A percentile compares a stretch with the other conserved stretches of the same genome.
phyloP scores from a whole-genome alignment of 2,329 filamentous ascomycete genomes.

The Grosmannia serpens region DNA sequence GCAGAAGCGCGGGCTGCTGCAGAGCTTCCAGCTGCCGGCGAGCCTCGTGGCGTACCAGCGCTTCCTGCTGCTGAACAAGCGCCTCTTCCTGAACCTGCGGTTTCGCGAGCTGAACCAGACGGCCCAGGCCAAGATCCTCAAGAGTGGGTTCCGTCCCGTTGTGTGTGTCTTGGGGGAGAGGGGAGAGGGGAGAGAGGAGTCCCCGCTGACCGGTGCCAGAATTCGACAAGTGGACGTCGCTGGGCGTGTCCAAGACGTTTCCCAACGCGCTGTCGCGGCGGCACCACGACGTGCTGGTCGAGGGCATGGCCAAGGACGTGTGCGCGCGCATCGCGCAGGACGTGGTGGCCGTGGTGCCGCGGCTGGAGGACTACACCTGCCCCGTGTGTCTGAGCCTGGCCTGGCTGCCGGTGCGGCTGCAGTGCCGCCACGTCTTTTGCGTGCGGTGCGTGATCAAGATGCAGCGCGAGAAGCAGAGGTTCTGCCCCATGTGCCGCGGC shows the following conservation, averaged over 20 bases:
- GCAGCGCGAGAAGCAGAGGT: slow-evolving; percentile 54
- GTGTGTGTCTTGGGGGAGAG: too few species aligned
- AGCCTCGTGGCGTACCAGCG: slow-evolving; percentile 53
- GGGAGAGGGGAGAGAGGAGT: too few species aligned
- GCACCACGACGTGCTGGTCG: slow-evolving; percentile 51
- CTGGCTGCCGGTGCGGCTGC: slow-evolving; percentile 70
- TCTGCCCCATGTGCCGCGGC: slow-evolving; percentile 67
- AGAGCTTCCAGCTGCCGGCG: slow-evolving; percentile 52
- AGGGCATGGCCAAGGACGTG: slow-evolving; percentile 61
- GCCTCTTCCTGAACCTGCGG: slow-evolving; percentile 66
- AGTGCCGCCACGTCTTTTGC: slow-evolving; percentile 70
- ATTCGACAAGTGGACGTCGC: slow-evolving; percentile 75
- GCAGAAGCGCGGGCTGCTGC: slow-evolving; percentile 43
- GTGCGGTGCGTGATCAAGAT: slow-evolving; percentile 74
- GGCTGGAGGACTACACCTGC: slow-evolving; percentile 74
- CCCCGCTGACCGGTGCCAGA: slow-evolving; percentile 33
- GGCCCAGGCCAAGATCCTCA: slow-evolving; percentile 73
- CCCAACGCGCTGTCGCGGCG: slow-evolving; percentile 46
- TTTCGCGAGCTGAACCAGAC: slow-evolving; percentile 77
- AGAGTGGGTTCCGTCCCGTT: slow-evolving; percentile 42
- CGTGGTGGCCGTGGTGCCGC: slow-evolving; percentile 62
- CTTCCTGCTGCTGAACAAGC: slow-evolving; percentile 63
- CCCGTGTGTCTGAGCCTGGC: slow-evolving; percentile 69
- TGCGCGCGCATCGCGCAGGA: slow-evolving; percentile 64
- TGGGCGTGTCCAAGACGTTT: slow-evolving; percentile 55